Evolutionary conservation across 305 asterid genomes (phyloP).

Genomic region (Euphrasia arctica): DNA sequence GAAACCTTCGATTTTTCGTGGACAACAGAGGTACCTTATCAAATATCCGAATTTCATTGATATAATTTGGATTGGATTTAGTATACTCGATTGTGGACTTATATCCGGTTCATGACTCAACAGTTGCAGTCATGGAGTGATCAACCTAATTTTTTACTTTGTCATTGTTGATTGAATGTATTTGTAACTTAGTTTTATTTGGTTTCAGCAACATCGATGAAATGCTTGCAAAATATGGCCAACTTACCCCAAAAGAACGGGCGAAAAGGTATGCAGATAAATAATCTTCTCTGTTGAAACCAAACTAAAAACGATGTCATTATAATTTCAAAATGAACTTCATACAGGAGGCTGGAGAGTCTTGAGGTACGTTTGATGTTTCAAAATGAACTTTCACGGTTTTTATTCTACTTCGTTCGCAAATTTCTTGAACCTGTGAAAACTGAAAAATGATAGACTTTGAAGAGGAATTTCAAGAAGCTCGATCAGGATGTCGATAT

Average conservation of each 20-base stretch:
- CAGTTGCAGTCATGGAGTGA: too few species aligned
- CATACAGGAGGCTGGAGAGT: constrained; percentile 85
- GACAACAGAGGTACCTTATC: constrained; percentile 54
- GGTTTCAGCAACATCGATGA: constrained; percentile 73
- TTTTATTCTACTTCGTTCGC: background rate
- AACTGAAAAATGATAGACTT: constrained; percentile 38
- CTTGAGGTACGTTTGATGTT: constrained; percentile 61
- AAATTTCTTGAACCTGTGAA: constrained; percentile 14
- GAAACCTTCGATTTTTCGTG: constrained; percentile 68
- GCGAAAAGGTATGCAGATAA: constrained; percentile 54
- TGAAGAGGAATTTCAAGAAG: constrained; percentile 85
- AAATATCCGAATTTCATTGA: too few species aligned
- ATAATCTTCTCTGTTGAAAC: background rate
- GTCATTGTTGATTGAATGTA: background rate
- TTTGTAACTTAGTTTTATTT: background rate
- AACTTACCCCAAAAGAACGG: constrained; percentile 78
- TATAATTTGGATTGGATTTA: too few species aligned
- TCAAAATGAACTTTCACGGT: constrained; percentile 15
- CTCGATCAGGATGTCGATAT: constrained; percentile 83
- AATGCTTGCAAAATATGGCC: constrained; percentile 77
- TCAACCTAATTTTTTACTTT: too few species aligned
- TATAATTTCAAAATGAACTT: background rate
- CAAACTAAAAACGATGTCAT: constrained; percentile 2
- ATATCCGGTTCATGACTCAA: too few species aligned
- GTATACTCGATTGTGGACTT: too few species aligned